Evolutionary conservation across 2,329 filamentous ascomycete genomes (phyloP).

Genomic region (Ustilaginoidea virens): DNA sequence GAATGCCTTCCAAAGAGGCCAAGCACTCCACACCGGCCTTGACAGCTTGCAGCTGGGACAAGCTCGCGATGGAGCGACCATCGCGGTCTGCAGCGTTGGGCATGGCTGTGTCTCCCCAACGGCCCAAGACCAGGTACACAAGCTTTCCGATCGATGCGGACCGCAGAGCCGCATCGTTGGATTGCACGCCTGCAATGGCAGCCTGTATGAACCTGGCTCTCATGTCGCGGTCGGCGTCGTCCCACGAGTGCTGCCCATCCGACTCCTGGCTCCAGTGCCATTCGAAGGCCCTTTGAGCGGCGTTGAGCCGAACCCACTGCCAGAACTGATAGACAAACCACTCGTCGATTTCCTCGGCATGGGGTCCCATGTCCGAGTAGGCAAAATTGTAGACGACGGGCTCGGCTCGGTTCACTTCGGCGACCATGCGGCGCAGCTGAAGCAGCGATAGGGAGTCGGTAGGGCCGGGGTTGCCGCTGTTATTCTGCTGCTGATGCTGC

Average conservation of each 20-base stretch:
- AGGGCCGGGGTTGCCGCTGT: conserved; percentile 22
- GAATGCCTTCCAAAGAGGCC: conserved; percentile 33
- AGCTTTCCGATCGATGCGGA: conserved; percentile 40
- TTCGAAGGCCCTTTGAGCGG: conserved; percentile 63
- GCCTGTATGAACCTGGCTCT: conserved; percentile 40
- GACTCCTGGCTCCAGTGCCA: conserved; percentile 51
- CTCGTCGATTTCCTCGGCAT: conserved; percentile 85
- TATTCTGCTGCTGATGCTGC: conserved; percentile 10
- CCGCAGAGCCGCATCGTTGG: conserved; percentile 31
- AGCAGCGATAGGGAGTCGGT: conserved; percentile 60
- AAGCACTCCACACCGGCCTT: conserved; percentile 36
- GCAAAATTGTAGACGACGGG: conserved; percentile 72
- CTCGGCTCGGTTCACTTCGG: conserved; percentile 56
- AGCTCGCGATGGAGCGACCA: conserved; percentile 34
- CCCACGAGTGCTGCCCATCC: conserved; percentile 38
- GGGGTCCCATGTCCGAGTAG: conserved; percentile 56
- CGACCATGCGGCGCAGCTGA: conserved; percentile 58
- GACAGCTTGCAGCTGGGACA: conserved; percentile 43
- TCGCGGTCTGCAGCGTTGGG: conserved; percentile 23
- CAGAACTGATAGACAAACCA: conserved; percentile 91
- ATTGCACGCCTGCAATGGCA: conserved; percentile 29
- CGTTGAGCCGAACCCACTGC: conserved; percentile 65
- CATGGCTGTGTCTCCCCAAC: conserved; percentile 55
- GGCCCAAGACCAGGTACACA: conserved; percentile 48
- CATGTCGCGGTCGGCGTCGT: conserved; percentile 41